Evolutionary conservation across 371 early-diverging fungal genomes (phyloP), one percentile per base, ranked within the genome.

Genomic region (Pancytospora epiphaga): DNA sequence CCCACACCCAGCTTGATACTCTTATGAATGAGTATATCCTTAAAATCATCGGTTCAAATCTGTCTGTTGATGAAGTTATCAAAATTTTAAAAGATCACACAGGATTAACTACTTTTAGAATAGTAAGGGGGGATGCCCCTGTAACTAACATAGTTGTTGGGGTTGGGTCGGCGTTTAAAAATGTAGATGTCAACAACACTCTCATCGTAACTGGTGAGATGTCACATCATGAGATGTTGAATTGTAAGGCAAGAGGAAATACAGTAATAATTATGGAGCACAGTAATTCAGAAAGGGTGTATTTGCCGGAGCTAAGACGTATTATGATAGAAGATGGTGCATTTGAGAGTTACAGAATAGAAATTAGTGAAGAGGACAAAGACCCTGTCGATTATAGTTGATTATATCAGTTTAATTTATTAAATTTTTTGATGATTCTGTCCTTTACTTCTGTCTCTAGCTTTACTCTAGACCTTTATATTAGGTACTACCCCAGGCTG

Each of bases 1-100:
- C 97, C 54, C 98, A 98, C 77, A 93, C 95, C 22, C 87, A 95
- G 15, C 85, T 92, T 61, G 96, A 98, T 80, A 86, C 84, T 33
- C 57, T 50, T 47, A 74, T 71, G 66, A 77, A 74, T 66, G 65
- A 63, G 39, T 65, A 58, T 66, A 3, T 78, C 25, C 66, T 68
- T 68, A 49, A 72, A 49, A 32, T 57, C 27, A 33, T 77, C 43
- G 66, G 43, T 68, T 30, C 32, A 39, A 50, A 43, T 0, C 9
- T 22, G n/a, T 49, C 62, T 39, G 58, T 70, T 47, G 32, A 37
- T 43, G 30, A 70, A 40, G 50, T 50, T 43, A 22, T 68, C 33
- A 18, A 25, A 30, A 57, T 62, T 60, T 37, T 62, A 3, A 70
- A 66, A n/a, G 47, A 57, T 50, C 50, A 65, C 47, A 50, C 36